Evolutionary conservation across 1,284 basidiomycete genomes (phyloP), one percentile per base, ranked within the genome.

Genomic region (Tremellales sp.): DNA sequence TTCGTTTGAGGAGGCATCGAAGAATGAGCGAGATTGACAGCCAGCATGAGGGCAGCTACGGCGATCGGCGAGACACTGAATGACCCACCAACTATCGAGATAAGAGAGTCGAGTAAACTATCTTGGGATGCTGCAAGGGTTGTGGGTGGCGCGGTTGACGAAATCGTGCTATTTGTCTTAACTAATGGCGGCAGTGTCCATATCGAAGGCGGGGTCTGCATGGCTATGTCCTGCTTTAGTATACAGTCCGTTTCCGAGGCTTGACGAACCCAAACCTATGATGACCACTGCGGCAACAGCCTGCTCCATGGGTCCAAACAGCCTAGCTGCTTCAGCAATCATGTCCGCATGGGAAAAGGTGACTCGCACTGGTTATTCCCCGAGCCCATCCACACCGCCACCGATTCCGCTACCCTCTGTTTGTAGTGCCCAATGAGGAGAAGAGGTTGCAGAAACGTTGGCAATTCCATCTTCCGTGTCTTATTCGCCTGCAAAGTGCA

Each of bases 301-400:
- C 34, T 66, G 62, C 33, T 65, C 64, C n/a, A 66, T 43, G 0
- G 62, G 64, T 8, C 64, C 64, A 40, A 66, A 66, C 2, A 66
- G 19, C 41, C 64, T 65, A 10, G 5, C 12, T 2, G 24, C 21
- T 13, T 45, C 22, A 51, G 29, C 38, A 29, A 19, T 41, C 24
- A 10, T 24, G 28, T 25, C 31, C 5, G 10, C 3, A 9, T 25
- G 12, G 24, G 4, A 21, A 12, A 8, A 13, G 22, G 16, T 0
- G 29, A 45, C 54, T 12, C 45, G 31, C 26, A 46, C 45, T 34
- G 36, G 14, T 19, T 31, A 38, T 46, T 37, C 12, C 37, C 28
- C n/a, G 35, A 36, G 16, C 31, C 45, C 14, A 40, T 9, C 45
- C 45, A 46, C 2, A 13, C 4, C 18, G 25, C 31, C 14, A 46